Base-by-base conservation (phyloP, 1,284 basidiomycete species). In the Malassezia yamatoensis region DNA sequence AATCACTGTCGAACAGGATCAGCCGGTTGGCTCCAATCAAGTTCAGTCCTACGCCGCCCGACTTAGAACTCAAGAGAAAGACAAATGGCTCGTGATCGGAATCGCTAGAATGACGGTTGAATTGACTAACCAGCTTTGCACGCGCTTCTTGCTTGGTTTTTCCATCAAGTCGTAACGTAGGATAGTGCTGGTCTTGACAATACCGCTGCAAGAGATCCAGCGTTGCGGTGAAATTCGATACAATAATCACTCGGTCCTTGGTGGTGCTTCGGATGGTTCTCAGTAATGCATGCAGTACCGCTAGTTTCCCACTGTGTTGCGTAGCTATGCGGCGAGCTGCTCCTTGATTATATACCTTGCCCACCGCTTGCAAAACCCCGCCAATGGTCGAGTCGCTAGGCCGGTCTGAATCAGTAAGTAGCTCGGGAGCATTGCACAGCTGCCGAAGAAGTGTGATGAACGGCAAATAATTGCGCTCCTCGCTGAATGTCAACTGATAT, bases 41-140 rank as follows among this genome's bases (percentile, higher is more conserved):
- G 73, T 98, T 98, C 80, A 98, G 93, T 70, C 94, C 91, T 66
- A 91, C 96, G 66, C 93, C 93, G 59, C 93, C 93, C 37, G 94
- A 91, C 77, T 96, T 96, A 63, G 88, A 90, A 75, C 88, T 91
- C 15, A 99, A 81, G 50, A 99, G 78, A 78, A 99, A 98, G 43
- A 98, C 82, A 70, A 96, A 79, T 58, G 70, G n/a, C 54, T 39
- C 48, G 38, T 58, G 58, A 20, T 40, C 50, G 10, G 42, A 47
- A 11, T 60, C 47, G 18, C 47, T 51, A 10, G 53, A 41, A 13
- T 53, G 44, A 38, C 59, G 60, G 41, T 72, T 68, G 58, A 74
- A 72, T 21, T 58, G 62, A n/a, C 64, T 62, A 34, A 71, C 64
- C 43, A 67, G 59, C 32, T 56, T 51, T 53, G 63, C 60, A 18